A percentile compares a stretch with the other conserved stretches of the same genome.
These are phyloP conservation scores for Aureobasidium namibiae DNA, from an alignment of 2,329 filamentous ascomycete genomes.

Conservation along the genomic window DNA sequence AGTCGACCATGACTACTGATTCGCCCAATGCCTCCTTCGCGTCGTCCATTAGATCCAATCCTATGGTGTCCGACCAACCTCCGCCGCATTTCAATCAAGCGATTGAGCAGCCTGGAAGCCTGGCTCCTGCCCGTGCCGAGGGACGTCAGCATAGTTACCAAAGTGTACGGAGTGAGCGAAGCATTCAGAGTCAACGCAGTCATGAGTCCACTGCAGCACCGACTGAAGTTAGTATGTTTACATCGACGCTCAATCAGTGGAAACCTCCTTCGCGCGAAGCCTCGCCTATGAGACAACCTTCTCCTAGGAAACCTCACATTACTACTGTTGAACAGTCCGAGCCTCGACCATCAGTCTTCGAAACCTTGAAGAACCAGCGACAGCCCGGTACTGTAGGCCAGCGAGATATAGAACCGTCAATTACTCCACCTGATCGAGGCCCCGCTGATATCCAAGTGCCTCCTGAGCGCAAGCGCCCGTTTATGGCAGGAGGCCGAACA, in stretches of 20 bases:
- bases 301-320: neutral
- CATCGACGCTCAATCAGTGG: constrained; percentile 14
- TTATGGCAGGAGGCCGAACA: constrained; percentile 49
- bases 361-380: neutral
- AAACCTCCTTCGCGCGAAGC: constrained; percentile 12
- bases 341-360: constrained; percentile 2
- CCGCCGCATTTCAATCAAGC: constrained; percentile 3
- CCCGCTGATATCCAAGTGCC: constrained; percentile 16
- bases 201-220: neutral
- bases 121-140: neutral
- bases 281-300: constrained; percentile 2
- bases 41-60: neutral
- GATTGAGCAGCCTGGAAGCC: neutral
- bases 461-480: constrained; percentile 57
- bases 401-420: constrained; percentile 10
- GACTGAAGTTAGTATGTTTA: constrained; percentile 10
- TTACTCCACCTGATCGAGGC: neutral
- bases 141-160: constrained; percentile 26
- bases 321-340: neutral
- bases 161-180: constrained; percentile 25
- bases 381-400: constrained; percentile 17
- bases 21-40: constrained; percentile 18
- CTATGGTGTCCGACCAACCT: neutral
- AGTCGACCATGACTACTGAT: constrained; percentile 15
- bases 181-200: constrained; percentile 23